Conservation (phyloP, 192 early-diverging fungal species). For the Coemansia sp. region DNA sequence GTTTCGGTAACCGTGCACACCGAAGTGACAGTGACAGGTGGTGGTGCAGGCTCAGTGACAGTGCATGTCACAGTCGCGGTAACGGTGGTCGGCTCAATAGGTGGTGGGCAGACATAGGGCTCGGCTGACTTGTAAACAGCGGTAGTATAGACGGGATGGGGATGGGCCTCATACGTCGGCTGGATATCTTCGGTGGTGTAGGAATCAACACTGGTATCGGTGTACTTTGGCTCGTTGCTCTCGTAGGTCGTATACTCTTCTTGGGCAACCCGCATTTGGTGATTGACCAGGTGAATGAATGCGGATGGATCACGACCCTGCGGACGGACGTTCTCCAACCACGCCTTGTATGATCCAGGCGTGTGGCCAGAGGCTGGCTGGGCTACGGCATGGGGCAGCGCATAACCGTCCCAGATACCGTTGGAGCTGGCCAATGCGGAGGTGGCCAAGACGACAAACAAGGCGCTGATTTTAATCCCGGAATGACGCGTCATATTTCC, state of each 20-base stretch:
- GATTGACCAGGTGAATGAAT: background rate
- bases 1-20: conserved; percentile 25
- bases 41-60: conserved; percentile 33
- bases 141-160: conserved; percentile 7
- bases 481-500: background rate
- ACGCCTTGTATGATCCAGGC: conserved; percentile 1
- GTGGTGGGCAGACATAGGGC: conserved; percentile 16
- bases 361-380: background rate
- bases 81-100: conserved; percentile 18
- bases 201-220: background rate
- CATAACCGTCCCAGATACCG: conserved; percentile 23
- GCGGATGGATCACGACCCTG: background rate
- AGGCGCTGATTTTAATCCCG: conserved; percentile 34
- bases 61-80: conserved; percentile 19
- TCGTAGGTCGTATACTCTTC: conserved; percentile 5
- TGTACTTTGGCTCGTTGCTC: conserved; percentile 17
- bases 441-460: conserved; percentile 30
- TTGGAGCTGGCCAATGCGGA: conserved; percentile 19
- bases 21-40: conserved; percentile 42
- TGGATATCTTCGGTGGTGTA: conserved; percentile 33
- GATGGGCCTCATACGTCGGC: conserved; percentile 18
- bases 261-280: conserved; percentile 7
- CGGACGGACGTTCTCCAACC: background rate
- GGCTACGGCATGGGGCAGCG: conserved; percentile 1
- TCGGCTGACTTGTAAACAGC: conserved; percentile 23